Conservation (phyloP, 2,329 filamentous ascomycete species). For the Neurospora sp. region DNA sequence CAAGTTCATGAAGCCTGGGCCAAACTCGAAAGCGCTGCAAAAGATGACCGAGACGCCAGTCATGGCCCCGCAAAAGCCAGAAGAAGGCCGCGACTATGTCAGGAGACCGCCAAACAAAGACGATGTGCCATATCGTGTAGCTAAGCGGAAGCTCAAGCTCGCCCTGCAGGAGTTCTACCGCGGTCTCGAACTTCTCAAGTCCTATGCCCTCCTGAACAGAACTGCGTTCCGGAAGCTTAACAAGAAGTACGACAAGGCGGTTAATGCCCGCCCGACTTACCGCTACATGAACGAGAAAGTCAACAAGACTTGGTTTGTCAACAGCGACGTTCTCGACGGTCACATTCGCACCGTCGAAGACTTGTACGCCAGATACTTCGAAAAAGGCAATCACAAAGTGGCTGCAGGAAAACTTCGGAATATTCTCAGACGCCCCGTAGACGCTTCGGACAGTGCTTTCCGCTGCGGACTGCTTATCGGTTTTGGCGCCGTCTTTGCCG, state of each 20-base stretch:
- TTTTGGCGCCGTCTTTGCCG: slow-evolving; percentile 52
- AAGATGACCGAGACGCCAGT: slow-evolving; percentile 42
- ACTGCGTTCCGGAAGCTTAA: slow-evolving; percentile 96
- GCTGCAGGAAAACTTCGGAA: slow-evolving; percentile 79
- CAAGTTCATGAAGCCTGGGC: slow-evolving; percentile 44
- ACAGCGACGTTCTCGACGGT: slow-evolving; percentile 72
- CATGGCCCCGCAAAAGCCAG: slow-evolving; percentile 22
- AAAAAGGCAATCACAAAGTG: slow-evolving; percentile 84
- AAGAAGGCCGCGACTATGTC: slow-evolving; percentile 37
- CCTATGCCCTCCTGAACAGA: slow-evolving; percentile 79
- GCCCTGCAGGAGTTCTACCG: slow-evolving; percentile 91
- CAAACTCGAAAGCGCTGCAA: slow-evolving; percentile 50
- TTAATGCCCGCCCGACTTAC: slow-evolving; percentile 65
- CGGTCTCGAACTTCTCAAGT: slow-evolving; percentile 81
- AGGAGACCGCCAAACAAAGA: slow-evolving; percentile 36
- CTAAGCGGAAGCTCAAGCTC: slow-evolving; percentile 84
- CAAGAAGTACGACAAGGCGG: slow-evolving; percentile 95
- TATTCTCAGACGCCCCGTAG: slow-evolving; percentile 47
- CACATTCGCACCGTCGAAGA: slow-evolving; percentile 78
- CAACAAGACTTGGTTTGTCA: slow-evolving; percentile 82
- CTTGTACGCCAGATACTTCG: slow-evolving; percentile 89
- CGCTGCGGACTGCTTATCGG: slow-evolving; percentile 58
- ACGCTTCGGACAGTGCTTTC: slow-evolving; percentile 49
- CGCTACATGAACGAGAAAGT: slow-evolving; percentile 88
- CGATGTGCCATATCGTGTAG: slow-evolving; percentile 71